These are phyloP conservation scores for Ustilago cynodontis DNA, from an alignment of 1,284 basidiomycete species.

Conservation along the genomic window DNA sequence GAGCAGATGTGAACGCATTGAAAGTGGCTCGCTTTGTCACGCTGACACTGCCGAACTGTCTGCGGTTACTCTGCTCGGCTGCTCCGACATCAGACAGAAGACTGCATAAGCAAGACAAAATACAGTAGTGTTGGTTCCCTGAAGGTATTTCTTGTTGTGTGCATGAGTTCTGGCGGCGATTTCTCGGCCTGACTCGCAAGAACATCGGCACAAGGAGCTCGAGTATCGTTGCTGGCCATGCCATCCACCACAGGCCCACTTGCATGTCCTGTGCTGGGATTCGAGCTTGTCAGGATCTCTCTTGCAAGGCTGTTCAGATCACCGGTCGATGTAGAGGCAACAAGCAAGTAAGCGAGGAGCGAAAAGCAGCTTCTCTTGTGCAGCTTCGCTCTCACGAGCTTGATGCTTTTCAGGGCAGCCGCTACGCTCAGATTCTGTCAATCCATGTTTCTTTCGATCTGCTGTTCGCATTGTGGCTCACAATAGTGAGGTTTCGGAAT, in stretches of 20 bases:
- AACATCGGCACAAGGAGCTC: neutral
- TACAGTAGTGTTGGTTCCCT: no score
- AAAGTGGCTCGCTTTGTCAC: slow-evolving; percentile 1
- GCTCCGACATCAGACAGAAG: neutral
- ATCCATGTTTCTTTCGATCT: neutral
- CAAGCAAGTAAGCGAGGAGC: neutral
- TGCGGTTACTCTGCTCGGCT: neutral
- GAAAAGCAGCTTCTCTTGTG: neutral
- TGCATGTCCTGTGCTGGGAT: no score
- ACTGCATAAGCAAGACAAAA: no score
- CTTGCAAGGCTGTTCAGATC: neutral
- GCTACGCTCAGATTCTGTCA: slow-evolving; percentile 1
- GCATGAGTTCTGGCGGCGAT: slow-evolving; percentile 3
- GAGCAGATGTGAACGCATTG: neutral
- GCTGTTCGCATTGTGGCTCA: slow-evolving; percentile 4
- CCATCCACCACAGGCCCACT: no score
- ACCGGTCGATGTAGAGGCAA: neutral
- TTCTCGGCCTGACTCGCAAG: slow-evolving; percentile 6
- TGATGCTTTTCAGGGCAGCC: no score
- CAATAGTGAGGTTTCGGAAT: neutral
- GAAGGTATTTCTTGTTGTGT: neutral
- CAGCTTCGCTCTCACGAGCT: neutral
- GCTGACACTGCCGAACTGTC: no score
- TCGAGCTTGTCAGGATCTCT: no score
- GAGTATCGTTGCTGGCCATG: neutral